Conservation (phyloP, 1,284 basidiomycete species). For the Tilletia walkeri region DNA sequence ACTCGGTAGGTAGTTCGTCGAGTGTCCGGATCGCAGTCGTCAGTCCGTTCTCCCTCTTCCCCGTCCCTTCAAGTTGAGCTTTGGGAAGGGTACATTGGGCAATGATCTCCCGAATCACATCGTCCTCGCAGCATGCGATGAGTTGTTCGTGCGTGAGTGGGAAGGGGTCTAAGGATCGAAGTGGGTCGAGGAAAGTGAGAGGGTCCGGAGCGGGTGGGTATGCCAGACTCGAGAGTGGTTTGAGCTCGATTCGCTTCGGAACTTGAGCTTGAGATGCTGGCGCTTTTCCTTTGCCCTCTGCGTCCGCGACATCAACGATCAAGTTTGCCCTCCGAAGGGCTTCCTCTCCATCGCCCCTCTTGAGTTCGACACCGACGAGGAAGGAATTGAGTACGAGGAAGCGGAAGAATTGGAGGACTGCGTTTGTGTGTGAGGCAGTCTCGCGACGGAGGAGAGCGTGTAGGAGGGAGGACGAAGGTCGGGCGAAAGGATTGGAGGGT, state of each 20-base stretch:
- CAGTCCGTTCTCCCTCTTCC: background rate
- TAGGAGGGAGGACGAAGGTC: slow-evolving; percentile 39
- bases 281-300: background rate
- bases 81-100: background rate
- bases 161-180: slow-evolving; percentile 50
- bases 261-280: background rate
- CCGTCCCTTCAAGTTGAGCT: background rate
- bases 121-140: slow-evolving; percentile 40
- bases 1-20: slow-evolving; percentile 41
- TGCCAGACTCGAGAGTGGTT: slow-evolving; percentile 36
- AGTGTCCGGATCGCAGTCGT: slow-evolving; percentile 41
- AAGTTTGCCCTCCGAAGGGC: slow-evolving; percentile 54
- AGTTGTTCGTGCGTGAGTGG: slow-evolving; percentile 45
- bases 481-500: slow-evolving; percentile 47
- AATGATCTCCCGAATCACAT: slow-evolving; percentile 36
- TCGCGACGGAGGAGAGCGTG: slow-evolving; percentile 75
- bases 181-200: slow-evolving; percentile 51
- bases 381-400: slow-evolving; percentile 92
- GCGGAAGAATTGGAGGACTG: slow-evolving; percentile 86
- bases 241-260: slow-evolving; percentile 21
- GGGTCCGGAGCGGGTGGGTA: slow-evolving; percentile 53
- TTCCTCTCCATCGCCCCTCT: slow-evolving; percentile 73
- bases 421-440: slow-evolving; percentile 83
- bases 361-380: slow-evolving; percentile 75
- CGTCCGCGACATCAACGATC: slow-evolving; percentile 22